Evolutionary conservation across 768 basidiomycete species (phyloP), one percentile per base, ranked within the genome.

Genomic region (Collybia sordida): DNA sequence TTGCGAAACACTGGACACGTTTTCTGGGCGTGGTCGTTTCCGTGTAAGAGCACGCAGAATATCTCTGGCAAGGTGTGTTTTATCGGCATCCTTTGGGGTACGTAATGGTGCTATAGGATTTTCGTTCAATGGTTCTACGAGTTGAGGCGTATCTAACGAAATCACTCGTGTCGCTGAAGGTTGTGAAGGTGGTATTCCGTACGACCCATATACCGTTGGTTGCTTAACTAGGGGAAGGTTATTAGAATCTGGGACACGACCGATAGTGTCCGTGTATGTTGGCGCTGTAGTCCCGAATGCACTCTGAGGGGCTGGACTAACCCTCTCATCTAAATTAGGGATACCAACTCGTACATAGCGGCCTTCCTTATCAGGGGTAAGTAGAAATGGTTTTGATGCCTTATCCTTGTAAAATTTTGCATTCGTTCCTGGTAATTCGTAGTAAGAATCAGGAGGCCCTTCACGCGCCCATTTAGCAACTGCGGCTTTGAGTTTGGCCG

Each of bases 21-120:
- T 18, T 23, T 54, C 47, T 49, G 47, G 51, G 17, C 53, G 37
- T 37, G 58, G 47, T 41, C 67, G 54, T 50, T 72, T 71, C 37
- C 38, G 5, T 4, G 35, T 22, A 19, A 56, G 52, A 6, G 82
- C 79, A 38, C 72, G 73, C 18, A 87, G 54, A 39, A 87, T 68
- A 61, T 85, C 82, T 38, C 68, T 73, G 2, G 85, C 84, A 22
- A 87, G 70, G 37, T 70, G 71, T 40, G 64, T 74, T 54, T 70
- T 78, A 58, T 82, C 72, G 5, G 78, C 81, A 23, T 79, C 64
- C 27, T 59, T 52, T 21, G 76, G 75, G 4, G 69, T 66, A 45
- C 65, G 66, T 42, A 46, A 19, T 31, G 31, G 31, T 12, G 11
- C 9, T 6, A 14, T 14, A 31, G 31, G 31, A 11, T 31, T 4